Conservation (phyloP, 148 eudicot species). For the Camellia lanceoleosa region DNA sequence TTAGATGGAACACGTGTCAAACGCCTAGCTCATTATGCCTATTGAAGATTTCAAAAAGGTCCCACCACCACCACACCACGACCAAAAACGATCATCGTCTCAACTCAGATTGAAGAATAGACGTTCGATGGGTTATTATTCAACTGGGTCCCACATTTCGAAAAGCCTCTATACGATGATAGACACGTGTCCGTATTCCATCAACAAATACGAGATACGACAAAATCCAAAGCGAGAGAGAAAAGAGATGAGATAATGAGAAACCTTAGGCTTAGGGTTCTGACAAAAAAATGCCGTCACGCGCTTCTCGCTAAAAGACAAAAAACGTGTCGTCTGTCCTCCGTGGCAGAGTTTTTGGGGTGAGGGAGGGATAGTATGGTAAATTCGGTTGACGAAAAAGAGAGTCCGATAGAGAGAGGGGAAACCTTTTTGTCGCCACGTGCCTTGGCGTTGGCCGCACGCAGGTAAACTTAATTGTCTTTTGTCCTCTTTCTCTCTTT, state of each 20-base stretch:
- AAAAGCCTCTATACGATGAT: background rate
- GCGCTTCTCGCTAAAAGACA: slow-evolving; percentile 29
- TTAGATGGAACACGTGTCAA: background rate
- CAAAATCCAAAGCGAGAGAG: slow-evolving; percentile 21
- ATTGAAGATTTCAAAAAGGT: background rate
- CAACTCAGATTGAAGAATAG: background rate
- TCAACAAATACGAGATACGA: slow-evolving; percentile 16
- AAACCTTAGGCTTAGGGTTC: background rate
- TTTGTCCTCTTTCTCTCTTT: background rate
- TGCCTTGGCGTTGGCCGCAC: slow-evolving; percentile 51
- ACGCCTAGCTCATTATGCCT: background rate
- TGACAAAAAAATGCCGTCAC: slow-evolving; percentile 33
- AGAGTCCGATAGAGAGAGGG: background rate
- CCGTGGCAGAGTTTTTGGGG: slow-evolving; percentile 18
- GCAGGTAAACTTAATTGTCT: slow-evolving; percentile 27
- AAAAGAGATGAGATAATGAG: no score
- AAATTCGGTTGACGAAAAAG: background rate
- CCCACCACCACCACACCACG: background rate
- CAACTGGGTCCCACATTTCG: no score
- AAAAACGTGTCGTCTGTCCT: slow-evolving; percentile 24
- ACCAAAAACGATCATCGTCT: background rate
- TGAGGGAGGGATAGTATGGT: slow-evolving; percentile 18
- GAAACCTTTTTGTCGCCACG: slow-evolving; percentile 37
- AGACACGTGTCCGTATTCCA: slow-evolving; percentile 24
- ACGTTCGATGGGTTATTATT: no score